These are phyloP conservation scores for Neospora caninum DNA, from an alignment of 169 alveolate genomes.

Conservation along the genomic window DNA sequence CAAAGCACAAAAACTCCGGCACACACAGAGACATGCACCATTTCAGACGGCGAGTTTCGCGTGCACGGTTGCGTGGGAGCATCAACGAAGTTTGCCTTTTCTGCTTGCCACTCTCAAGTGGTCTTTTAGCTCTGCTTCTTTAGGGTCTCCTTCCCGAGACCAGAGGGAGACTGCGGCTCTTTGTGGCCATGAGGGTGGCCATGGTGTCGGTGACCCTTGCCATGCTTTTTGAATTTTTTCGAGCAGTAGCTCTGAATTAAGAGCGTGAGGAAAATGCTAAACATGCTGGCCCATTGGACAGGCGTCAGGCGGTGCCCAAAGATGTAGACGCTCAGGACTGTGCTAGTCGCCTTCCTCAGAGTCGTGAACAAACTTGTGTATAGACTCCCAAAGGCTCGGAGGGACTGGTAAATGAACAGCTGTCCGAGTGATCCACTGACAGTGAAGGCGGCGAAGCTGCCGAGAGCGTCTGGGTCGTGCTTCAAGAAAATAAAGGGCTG, in stretches of 20 bases:
- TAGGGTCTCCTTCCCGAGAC: too few species aligned
- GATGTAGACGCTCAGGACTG: constrained; percentile 84
- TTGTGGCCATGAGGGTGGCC: not conserved
- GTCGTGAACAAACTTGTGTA: constrained; percentile 90
- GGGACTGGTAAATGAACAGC: constrained; percentile 84
- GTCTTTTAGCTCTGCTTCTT: too few species aligned
- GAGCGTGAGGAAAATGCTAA: constrained; percentile 80
- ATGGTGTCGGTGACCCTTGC: constrained; percentile 14
- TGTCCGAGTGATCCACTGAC: constrained; percentile 89
- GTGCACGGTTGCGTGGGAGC: too few species aligned
- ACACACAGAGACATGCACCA: too few species aligned
- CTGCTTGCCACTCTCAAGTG: too few species aligned
- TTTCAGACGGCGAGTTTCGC: too few species aligned
- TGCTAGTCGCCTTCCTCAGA: constrained; percentile 85
- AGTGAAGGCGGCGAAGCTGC: constrained; percentile 77
- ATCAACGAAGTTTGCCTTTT: too few species aligned
- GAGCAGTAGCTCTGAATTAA: constrained; percentile 79
- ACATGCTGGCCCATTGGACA: constrained; percentile 86
- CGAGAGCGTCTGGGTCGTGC: constrained; percentile 73
- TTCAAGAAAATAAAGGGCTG: constrained; percentile 76
- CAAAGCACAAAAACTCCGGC: too few species aligned
- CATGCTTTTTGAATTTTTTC: constrained; percentile 59
- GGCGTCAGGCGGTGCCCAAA: constrained; percentile 84
- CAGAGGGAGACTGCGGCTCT: too few species aligned
- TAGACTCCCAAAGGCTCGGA: constrained; percentile 87